Conservation (phyloP, 139 green algal species). For the Yamagishiella unicocca region DNA sequence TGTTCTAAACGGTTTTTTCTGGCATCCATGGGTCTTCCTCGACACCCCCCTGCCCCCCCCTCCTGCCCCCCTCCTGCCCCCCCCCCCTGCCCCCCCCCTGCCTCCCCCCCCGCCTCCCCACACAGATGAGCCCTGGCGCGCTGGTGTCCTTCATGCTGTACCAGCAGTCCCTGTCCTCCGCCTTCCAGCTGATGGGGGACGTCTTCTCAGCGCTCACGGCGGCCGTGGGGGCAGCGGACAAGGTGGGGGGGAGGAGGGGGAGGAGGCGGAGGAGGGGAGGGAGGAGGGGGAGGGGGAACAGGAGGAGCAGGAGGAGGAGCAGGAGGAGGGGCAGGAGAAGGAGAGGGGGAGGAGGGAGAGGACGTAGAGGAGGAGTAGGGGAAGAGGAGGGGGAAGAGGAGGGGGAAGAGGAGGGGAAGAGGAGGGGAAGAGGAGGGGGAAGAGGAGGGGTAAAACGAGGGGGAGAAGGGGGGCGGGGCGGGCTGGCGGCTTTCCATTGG, state of each 20-base stretch:
- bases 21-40: too few species aligned
- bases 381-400: too few species aligned
- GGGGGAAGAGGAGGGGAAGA: too few species aligned
- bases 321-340: not conserved
- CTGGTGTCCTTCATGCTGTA: constrained; percentile 91
- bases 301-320: not conserved
- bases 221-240: constrained; percentile 89
- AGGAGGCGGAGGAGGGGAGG: too few species aligned
- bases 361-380: too few species aligned
- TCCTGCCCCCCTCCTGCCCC: not conserved
- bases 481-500: too few species aligned
- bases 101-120: too few species aligned
- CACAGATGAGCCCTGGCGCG: constrained; percentile 63
- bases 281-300: not conserved
- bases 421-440: too few species aligned
- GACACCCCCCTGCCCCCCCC: not conserved
- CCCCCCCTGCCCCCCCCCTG: not conserved
- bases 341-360: not conserved
- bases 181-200: constrained; percentile 84
- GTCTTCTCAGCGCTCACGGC: constrained; percentile 82
- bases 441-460: too few species aligned
- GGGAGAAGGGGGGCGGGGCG: too few species aligned
- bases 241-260: constrained; percentile 54
- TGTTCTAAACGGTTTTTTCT: too few species aligned
- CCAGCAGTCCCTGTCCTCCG: constrained; percentile 76